A percentile compares a stretch with the other conserved stretches of the same genome.
phyloP scores from a whole-genome alignment of 2,329 filamentous ascomycete genomes.

The Hypocrella siamensis region DNA sequence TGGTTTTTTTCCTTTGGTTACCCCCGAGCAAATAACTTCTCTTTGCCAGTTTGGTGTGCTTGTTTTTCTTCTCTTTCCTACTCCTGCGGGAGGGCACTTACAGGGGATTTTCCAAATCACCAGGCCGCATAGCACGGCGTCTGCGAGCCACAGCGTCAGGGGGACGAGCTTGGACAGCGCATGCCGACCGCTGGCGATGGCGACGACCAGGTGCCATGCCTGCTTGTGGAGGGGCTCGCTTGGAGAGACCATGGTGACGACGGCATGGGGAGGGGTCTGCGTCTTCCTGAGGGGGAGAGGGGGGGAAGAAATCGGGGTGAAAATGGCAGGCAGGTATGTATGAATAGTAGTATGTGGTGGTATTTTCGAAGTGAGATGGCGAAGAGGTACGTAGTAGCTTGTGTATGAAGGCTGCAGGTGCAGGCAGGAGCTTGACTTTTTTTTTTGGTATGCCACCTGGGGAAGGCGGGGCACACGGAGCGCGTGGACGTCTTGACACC shows the following conservation, averaged over 20 bases:
- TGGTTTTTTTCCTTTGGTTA: neutral
- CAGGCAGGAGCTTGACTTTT: too few species aligned
- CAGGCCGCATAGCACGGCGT: slow-evolving; percentile 54
- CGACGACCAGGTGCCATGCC: slow-evolving; percentile 17
- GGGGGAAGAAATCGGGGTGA: neutral
- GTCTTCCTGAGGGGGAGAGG: neutral
- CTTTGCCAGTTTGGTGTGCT: too few species aligned
- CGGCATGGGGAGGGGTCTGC: neutral
- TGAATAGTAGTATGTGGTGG: too few species aligned
- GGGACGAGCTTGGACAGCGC: slow-evolving; percentile 33
- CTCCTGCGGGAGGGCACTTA: slow-evolving; percentile 25
- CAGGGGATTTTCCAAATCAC: slow-evolving; percentile 75
- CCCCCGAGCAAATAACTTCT: too few species aligned
- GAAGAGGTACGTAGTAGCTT: too few species aligned
- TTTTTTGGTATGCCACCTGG: too few species aligned
- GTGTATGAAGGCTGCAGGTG: too few species aligned
- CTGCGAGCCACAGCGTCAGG: slow-evolving; percentile 49
- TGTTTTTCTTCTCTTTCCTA: neutral
- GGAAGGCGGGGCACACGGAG: too few species aligned
- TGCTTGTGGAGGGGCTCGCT: slow-evolving; percentile 10
- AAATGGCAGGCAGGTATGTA: too few species aligned
- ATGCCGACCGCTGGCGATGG: slow-evolving; percentile 33
- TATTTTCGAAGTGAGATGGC: too few species aligned
- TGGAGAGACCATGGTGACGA: slow-evolving; percentile 11
- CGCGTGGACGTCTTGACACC: too few species aligned